Evolutionary conservation across 208 protist genomes (phyloP).

Genomic region (Crithidia bombi): DNA sequence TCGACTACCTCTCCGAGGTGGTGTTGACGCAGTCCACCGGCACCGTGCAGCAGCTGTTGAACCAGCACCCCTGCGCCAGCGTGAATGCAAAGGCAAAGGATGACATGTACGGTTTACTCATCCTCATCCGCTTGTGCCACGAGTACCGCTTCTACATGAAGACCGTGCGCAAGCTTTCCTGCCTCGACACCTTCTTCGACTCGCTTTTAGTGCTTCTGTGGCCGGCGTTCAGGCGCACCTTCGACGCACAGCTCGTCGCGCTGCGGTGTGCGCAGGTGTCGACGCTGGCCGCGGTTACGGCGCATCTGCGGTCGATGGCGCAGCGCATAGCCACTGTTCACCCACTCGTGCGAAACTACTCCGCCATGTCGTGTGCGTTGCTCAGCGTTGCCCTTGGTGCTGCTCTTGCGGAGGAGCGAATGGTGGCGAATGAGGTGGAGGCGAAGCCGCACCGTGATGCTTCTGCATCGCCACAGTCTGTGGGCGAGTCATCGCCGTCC

Average conservation of each 20-base stretch:
- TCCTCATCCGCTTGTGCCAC: constrained; percentile 79
- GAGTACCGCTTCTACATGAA: constrained; percentile 83
- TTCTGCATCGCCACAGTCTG: neutral
- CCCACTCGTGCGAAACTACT: constrained; percentile 47
- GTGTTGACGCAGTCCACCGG: constrained; percentile 55
- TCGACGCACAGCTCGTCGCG: constrained; percentile 68
- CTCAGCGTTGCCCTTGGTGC: constrained; percentile 33
- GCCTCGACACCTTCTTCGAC: constrained; percentile 85
- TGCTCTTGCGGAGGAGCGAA: constrained; percentile 28
- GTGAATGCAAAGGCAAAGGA: constrained; percentile 59
- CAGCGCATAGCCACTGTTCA: constrained; percentile 58
- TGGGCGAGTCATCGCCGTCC: neutral
- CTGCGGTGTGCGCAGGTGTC: constrained; percentile 47
- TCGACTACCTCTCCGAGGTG: constrained; percentile 84
- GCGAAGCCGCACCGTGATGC: neutral
- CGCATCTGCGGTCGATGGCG: constrained; percentile 27
- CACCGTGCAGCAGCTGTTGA: constrained; percentile 42
- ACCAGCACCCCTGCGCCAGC: constrained; percentile 45
- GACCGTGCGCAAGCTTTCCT: constrained; percentile 61
- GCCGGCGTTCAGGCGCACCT: constrained; percentile 75
- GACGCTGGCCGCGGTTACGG: constrained; percentile 23
- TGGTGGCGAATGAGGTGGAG: constrained; percentile 13
- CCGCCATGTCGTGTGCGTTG: constrained; percentile 27
- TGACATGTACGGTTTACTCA: constrained; percentile 79
- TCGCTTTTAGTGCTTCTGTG: constrained; percentile 78